A percentile compares a stretch with the other conserved stretches of the same genome.
phyloP scores from a whole-genome alignment of 2,329 filamentous ascomycete species.

The Penicillium thymicola region DNA sequence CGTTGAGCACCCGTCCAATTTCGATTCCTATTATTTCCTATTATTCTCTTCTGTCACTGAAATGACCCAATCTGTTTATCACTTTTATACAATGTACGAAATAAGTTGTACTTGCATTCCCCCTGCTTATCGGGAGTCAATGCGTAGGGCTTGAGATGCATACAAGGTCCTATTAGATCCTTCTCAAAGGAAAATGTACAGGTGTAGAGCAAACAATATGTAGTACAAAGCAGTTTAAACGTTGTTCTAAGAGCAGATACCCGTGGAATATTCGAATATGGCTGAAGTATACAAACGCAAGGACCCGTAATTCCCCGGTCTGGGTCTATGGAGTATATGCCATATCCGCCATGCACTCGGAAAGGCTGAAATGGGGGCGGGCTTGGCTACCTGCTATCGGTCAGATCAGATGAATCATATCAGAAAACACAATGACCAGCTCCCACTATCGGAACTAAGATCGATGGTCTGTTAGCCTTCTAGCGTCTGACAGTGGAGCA shows the following conservation, averaged over 20 bases:
- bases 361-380: conserved; percentile 14
- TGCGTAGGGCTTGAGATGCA: background rate
- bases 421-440: conserved; percentile 23
- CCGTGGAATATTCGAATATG: background rate
- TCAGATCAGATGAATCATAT: conserved; percentile 21
- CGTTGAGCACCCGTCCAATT: background rate
- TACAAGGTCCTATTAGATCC: background rate
- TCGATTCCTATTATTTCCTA: conserved; percentile 6
- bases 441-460: conserved; percentile 24
- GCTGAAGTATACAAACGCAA: background rate
- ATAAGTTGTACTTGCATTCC: background rate
- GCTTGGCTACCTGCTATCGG: conserved; percentile 19
- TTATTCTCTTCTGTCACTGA: conserved; percentile 21
- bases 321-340: conserved; percentile 7
- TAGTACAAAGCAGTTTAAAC: background rate
- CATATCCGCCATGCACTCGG: conserved; percentile 5
- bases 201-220: background rate
- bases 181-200: background rate
- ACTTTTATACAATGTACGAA: background rate
- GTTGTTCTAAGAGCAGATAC: background rate
- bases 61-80: conserved; percentile 15
- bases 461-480: conserved; percentile 15
- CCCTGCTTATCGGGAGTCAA: conserved; percentile 15
- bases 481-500: conserved; percentile 25
- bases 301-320: conserved; percentile 22